These are phyloP conservation scores for Komagataella ulmi DNA, from an alignment of 805 yeast genomes.

Conservation along the genomic window DNA sequence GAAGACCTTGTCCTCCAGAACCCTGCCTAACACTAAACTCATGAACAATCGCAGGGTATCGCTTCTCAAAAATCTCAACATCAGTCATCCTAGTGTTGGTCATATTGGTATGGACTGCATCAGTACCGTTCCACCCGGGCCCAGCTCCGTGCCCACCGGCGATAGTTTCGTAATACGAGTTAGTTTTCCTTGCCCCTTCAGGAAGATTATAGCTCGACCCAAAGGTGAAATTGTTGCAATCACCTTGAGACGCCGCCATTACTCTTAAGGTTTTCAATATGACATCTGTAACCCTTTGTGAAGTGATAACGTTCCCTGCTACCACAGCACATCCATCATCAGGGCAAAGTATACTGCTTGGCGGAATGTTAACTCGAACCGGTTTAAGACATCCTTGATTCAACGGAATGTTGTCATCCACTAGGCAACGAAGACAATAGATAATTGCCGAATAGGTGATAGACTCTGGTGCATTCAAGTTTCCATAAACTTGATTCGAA, in stretches of 20 bases:
- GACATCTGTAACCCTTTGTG: slow-evolving; percentile 87
- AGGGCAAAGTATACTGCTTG: slow-evolving; percentile 57
- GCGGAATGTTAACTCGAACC: slow-evolving; percentile 51
- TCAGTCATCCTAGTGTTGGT: slow-evolving; percentile 44
- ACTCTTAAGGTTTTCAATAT: slow-evolving; percentile 76
- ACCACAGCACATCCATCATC: slow-evolving; percentile 84
- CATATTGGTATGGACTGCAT: slow-evolving; percentile 37
- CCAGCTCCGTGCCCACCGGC: slow-evolving; percentile 95
- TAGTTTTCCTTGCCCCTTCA: slow-evolving; percentile 42
- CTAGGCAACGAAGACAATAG: slow-evolving; percentile 75
- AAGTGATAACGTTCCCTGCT: slow-evolving; percentile 89
- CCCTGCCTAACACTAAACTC: slow-evolving; percentile 57
- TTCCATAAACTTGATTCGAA: slow-evolving; percentile 78
- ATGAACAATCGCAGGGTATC: slow-evolving; percentile 34
- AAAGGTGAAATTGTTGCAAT: slow-evolving; percentile 88
- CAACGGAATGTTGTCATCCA: slow-evolving; percentile 78
- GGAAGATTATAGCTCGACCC: slow-evolving; percentile 59
- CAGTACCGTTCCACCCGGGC: slow-evolving; percentile 29
- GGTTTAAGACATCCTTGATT: slow-evolving; percentile 90
- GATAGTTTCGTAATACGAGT: slow-evolving; percentile 89
- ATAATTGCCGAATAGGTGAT: slow-evolving; percentile 82
- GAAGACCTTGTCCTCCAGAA: slow-evolving; percentile 73
- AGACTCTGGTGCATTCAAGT: slow-evolving; percentile 86
- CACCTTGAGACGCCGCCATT: slow-evolving; percentile 93
- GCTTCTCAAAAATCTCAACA: slow-evolving; percentile 34